These are phyloP conservation scores for Cladosporium sp. DNA, from an alignment of 2,329 filamentous ascomycete species.

Conservation along the genomic window DNA sequence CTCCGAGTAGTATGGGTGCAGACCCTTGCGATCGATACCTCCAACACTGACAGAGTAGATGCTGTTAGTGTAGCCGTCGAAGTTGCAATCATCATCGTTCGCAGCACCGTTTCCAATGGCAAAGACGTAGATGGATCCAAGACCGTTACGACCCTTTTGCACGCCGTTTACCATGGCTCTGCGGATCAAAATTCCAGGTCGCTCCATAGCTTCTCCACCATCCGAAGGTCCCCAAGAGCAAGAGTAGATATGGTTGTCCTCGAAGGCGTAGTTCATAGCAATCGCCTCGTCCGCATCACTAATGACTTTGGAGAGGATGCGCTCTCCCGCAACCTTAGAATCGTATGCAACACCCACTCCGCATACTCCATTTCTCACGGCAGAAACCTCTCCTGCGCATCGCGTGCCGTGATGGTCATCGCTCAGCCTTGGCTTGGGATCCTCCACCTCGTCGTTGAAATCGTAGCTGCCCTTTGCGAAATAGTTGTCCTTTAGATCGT, in stretches of 20 bases:
- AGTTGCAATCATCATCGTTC: conserved; percentile 94
- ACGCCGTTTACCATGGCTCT: conserved; percentile 90
- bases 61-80: conserved; percentile 98
- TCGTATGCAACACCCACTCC: conserved; percentile 96
- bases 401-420: conserved; percentile 92
- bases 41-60: conserved; percentile 98
- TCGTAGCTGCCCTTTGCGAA: conserved; percentile 91
- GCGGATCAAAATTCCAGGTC: conserved; percentile 82
- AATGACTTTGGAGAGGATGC: conserved; percentile 89
- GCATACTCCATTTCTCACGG: conserved; percentile 88
- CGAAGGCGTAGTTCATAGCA: conserved; percentile 88
- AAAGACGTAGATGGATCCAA: conserved; percentile 93
- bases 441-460: conserved; percentile 81
- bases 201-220: conserved; percentile 91
- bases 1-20: conserved; percentile 96
- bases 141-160: conserved; percentile 79
- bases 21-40: conserved; percentile 81
- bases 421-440: conserved; percentile 77
- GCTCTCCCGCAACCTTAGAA: conserved; percentile 84
- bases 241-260: conserved; percentile 95
- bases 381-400: conserved; percentile 91
- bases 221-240: conserved; percentile 98
- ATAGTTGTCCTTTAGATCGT: conserved; percentile 90
- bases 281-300: conserved; percentile 89
- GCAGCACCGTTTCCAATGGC: conserved; percentile 91